Base-by-base conservation (phyloP, 352 stramenopile species). In the Globisporangium perplexum region DNA sequence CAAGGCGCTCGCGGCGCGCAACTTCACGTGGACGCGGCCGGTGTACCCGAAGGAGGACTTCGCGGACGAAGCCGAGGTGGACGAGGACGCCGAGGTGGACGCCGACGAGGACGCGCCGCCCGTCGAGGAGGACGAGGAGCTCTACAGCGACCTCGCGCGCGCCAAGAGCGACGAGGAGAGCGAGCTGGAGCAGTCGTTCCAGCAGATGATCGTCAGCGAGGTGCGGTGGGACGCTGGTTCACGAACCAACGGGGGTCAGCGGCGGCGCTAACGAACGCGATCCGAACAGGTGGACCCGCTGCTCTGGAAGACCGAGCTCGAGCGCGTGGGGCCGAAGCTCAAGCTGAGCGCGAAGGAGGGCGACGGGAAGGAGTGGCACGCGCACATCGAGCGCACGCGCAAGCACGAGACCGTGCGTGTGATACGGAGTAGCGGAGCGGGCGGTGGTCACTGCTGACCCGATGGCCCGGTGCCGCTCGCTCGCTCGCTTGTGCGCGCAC, bases 141-240 rank as follows among this genome's bases (percentile, higher is more conserved):
- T 63, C 23, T 93, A 91, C 60, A 83, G 69, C 22, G 75, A 88
- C 36, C 61, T 78, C 39, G 71, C 74, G 41, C 67, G 61, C 22
- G 60, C 66, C 11, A 70, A 81, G 20, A 60, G 43, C n/a, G 63
- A 62, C 18, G 71, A 88, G 22, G 68, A 81, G 20, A 63, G 63
- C 18, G 68, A 83, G 30, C 60, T 90, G 11, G 80, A 91, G 54
- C 74, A 88, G 55, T 89, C 77, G 33, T 85, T 79, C 58, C 79
- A 90, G 63, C 80, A 93, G 57, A 93, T 93, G 77, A 93, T 93
- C 68, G 61, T 90, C 50, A 89, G 80, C 56, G 68, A 86, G 24
- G 62, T 71, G 45, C 10, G 28, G 7, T n/a, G n/a, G n/a, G n/a
- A n/a, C n/a, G n/a, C n/a, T n/a, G n/a, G n/a, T n/a, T n/a, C n/a